Evolutionary conservation across 306 rosid species (phyloP).

Genomic region (Lathyrus tuberosus): DNA sequence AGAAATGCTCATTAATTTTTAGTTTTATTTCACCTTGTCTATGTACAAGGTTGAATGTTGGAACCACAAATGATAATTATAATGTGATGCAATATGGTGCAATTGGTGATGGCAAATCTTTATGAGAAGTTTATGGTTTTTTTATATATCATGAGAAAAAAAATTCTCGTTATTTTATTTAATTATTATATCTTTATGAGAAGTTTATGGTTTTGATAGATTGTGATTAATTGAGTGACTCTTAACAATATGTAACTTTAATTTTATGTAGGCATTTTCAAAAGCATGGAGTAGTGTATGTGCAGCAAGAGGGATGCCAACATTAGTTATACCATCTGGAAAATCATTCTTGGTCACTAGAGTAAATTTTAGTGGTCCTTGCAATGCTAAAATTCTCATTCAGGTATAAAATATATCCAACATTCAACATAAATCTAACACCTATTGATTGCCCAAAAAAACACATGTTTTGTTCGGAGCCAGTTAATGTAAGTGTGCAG

Average conservation of each 20-base stretch:
- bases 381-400: background rate
- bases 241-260: too few species aligned
- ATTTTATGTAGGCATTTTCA: background rate
- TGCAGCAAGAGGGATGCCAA: background rate
- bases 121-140: too few species aligned
- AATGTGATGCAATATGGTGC: conserved; percentile 4
- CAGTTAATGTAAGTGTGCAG: too few species aligned
- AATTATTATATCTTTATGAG: background rate
- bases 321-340: background rate
- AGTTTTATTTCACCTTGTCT: background rate
- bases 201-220: background rate
- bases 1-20: too few species aligned
- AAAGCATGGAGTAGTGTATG: background rate
- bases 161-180: background rate
- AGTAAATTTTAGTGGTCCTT: background rate
- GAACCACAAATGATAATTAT: background rate
- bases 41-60: background rate
- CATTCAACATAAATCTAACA: too few species aligned
- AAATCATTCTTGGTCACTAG: background rate
- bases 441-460: too few species aligned
- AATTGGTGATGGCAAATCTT: background rate
- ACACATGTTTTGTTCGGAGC: too few species aligned
- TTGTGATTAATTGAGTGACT: background rate
- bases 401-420: background rate
- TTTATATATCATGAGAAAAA: background rate